Evolutionary conservation across 2,329 filamentous ascomycete genomes (phyloP).

Genomic region (Cadophora sp.): DNA sequence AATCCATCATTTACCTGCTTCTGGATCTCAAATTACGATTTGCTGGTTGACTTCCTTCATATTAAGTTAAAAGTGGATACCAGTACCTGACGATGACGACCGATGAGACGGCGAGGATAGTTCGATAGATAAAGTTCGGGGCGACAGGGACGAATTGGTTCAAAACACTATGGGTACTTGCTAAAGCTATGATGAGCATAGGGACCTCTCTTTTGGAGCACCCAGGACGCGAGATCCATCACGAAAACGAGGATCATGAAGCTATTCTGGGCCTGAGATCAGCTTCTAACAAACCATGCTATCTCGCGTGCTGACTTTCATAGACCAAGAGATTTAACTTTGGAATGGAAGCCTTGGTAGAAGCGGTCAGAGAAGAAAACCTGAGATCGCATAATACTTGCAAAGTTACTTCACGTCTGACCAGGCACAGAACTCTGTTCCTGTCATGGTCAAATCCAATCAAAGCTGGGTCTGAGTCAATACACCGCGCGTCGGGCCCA

Average conservation of each 20-base stretch:
- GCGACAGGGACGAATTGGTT: not conserved
- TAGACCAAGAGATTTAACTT: slow-evolving; percentile 73
- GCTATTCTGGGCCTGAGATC: slow-evolving; percentile 77
- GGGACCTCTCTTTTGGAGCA: slow-evolving; percentile 91
- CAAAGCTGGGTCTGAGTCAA: not conserved
- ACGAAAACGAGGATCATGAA: slow-evolving; percentile 81
- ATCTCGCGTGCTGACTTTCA: slow-evolving; percentile 65
- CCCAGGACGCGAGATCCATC: slow-evolving; percentile 89
- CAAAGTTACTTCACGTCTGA: not conserved
- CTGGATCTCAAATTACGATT: not conserved
- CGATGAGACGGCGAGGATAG: not conserved
- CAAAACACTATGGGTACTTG: not conserved
- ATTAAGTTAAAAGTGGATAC: not conserved
- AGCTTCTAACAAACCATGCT: slow-evolving; percentile 60
- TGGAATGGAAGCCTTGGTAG: slow-evolving; percentile 62
- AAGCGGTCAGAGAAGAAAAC: slow-evolving; percentile 49
- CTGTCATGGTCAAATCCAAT: not conserved
- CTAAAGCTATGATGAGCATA: slow-evolving; percentile 56
- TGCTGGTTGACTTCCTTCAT: not conserved
- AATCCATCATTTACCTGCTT: not conserved
- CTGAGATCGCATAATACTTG: slow-evolving; percentile 39
- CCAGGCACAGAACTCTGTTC: slow-evolving; percentile 7
- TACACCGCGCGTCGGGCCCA: not conserved
- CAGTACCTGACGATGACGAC: not conserved
- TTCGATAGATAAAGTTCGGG: not conserved